Evolutionary conservation across 139 green algal genomes (phyloP).

Genomic region (Chlamydomonas schloesseri): DNA sequence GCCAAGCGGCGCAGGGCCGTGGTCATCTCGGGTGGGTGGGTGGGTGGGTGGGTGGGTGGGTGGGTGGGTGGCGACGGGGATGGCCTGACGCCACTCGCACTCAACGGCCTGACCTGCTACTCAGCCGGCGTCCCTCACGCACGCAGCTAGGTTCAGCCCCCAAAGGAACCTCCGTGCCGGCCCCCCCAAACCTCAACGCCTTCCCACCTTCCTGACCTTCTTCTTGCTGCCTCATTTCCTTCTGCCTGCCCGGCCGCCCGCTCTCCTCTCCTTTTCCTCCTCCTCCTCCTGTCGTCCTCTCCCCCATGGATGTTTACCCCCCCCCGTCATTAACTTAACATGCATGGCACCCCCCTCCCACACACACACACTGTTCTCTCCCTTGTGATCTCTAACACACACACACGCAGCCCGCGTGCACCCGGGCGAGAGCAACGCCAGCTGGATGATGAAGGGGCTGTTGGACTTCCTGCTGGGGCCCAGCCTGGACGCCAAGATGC

Average conservation of each 20-base stretch:
- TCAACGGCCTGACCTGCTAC: background rate
- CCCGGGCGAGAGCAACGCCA: slow-evolving; percentile 83
- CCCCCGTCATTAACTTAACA: too few species aligned
- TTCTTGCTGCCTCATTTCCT: too few species aligned
- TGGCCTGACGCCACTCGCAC: background rate
- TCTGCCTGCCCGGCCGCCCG: background rate
- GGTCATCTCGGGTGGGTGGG: slow-evolving; percentile 16
- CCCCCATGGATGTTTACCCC: too few species aligned
- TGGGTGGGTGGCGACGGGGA: background rate
- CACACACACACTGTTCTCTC: background rate
- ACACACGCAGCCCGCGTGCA: slow-evolving; percentile 72
- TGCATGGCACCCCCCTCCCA: too few species aligned
- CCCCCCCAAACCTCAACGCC: too few species aligned
- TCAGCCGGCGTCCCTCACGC: too few species aligned
- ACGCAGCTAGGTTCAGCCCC: too few species aligned
- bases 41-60: background rate
- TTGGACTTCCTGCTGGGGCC: slow-evolving; percentile 73
- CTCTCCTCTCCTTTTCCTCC: background rate
- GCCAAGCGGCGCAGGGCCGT: slow-evolving; percentile 35
- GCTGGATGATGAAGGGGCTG: slow-evolving; percentile 84
- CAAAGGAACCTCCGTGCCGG: too few species aligned
- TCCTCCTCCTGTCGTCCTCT: too few species aligned
- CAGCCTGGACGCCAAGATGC: slow-evolving; percentile 58
- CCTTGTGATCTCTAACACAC: background rate
- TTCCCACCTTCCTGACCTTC: too few species aligned